phyloP scores from a whole-genome alignment of 2,329 filamentous ascomycete species.

The Thelonectria rubi region DNA sequence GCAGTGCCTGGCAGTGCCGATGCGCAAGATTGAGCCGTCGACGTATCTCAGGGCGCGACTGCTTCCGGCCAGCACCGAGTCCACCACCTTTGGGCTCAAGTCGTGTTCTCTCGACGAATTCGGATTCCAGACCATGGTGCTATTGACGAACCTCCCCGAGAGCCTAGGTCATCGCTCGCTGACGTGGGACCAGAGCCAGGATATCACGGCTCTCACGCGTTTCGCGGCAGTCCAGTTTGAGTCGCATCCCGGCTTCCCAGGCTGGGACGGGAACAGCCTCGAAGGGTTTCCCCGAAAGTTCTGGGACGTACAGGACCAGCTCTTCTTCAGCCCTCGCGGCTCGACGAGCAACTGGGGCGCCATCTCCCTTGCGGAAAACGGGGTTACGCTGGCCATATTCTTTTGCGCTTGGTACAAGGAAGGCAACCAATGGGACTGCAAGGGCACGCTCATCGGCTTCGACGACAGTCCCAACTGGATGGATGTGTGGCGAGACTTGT shows the following conservation, averaged over 20 bases:
- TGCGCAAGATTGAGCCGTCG: conserved; percentile 7
- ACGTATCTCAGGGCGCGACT: conserved; percentile 7
- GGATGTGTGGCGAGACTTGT: conserved; percentile 8
- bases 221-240: not conserved
- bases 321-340: conserved; percentile 15
- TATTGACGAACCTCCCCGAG: not conserved
- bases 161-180: not conserved
- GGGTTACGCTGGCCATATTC: conserved; percentile 5
- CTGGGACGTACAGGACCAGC: conserved; percentile 12
- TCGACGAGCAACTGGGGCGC: conserved; percentile 12
- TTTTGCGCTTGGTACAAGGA: conserved; percentile 8
- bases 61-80: not conserved
- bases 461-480: conserved; percentile 5
- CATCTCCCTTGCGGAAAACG: not conserved
- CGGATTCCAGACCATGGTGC: not conserved
- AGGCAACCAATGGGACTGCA: not conserved
- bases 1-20: not conserved
- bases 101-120: not conserved
- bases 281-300: conserved; percentile 8
- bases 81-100: not conserved
- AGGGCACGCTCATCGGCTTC: conserved; percentile 1
- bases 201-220: not conserved
- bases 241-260: not conserved
- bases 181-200: not conserved
- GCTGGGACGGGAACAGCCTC: not conserved